phyloP scores from a whole-genome alignment of 1,284 basidiomycete species.

The Cutaneotrichosporon sp. region DNA sequence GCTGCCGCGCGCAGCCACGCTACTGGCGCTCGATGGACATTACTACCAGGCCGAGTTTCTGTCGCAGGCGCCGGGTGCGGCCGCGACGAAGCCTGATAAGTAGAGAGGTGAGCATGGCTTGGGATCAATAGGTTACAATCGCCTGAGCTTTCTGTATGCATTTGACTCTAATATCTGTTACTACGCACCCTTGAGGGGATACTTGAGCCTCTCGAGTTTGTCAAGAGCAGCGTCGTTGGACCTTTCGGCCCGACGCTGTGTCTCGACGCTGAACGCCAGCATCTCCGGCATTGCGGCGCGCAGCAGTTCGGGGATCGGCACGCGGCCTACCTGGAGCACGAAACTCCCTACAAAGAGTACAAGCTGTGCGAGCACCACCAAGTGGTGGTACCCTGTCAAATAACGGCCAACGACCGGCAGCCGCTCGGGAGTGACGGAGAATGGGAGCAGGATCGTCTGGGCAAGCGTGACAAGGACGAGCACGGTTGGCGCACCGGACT shows the following conservation, averaged over 20 bases:
- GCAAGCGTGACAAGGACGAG: constrained; percentile 19
- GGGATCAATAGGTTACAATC: not conserved
- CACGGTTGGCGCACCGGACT: not conserved
- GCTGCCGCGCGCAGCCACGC: constrained; percentile 65
- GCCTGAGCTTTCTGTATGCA: constrained; percentile 2
- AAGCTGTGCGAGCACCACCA: constrained; percentile 31
- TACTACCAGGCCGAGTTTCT: constrained; percentile 52
- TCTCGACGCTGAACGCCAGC: constrained; percentile 35
- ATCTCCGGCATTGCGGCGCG: constrained; percentile 39
- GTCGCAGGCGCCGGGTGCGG: not conserved
- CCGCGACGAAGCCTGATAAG: not conserved
- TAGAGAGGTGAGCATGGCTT: not conserved
- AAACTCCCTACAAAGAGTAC: constrained; percentile 27
- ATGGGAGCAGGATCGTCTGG: constrained; percentile 35
- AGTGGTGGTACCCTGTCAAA: constrained; percentile 13
- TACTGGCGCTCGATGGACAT: constrained; percentile 68
- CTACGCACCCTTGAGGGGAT: constrained; percentile 43
- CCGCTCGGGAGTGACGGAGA: constrained; percentile 37
- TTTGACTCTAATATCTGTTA: not conserved
- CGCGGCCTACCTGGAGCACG: constrained; percentile 7
- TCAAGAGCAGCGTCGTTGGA: constrained; percentile 29
- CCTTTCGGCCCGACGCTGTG: constrained; percentile 37
- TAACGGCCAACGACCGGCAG: constrained; percentile 20
- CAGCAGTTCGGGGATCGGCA: constrained; percentile 26
- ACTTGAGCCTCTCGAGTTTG: constrained; percentile 37